phyloP scores from a whole-genome alignment of 208 protist genomes.

The Strigomonas culicis region DNA sequence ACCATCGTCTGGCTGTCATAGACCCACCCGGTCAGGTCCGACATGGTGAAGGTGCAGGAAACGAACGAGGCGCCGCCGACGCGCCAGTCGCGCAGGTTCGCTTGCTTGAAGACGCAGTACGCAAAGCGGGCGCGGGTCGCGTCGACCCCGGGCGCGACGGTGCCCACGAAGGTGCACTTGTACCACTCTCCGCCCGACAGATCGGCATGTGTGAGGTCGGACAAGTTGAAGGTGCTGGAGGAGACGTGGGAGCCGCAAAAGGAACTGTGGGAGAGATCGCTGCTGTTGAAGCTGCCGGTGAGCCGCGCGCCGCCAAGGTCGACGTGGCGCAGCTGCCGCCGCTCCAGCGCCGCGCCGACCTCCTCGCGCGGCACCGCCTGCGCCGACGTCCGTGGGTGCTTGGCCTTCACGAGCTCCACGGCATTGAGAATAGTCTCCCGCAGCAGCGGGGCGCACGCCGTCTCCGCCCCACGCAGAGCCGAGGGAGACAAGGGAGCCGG shows the following conservation, averaged over 20 bases:
- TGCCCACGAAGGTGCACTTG: conserved; percentile 67
- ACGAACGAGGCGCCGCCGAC: conserved; percentile 73
- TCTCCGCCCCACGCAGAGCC: no score
- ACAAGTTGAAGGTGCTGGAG: conserved; percentile 66
- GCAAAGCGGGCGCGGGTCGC: conserved; percentile 55
- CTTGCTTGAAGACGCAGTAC: conserved; percentile 62
- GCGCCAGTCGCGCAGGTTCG: conserved; percentile 61
- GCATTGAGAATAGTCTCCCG: no score
- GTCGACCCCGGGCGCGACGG: conserved; percentile 26
- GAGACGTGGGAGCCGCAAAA: conserved; percentile 37
- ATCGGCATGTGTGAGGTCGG: conserved; percentile 27
- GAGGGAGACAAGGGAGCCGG: no score
- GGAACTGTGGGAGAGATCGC: conserved; percentile 29
- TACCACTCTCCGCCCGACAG: conserved; percentile 60
- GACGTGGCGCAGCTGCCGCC: conserved; percentile 45
- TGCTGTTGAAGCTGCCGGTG: conserved; percentile 69
- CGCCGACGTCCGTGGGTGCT: no score
- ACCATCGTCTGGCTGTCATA: conserved; percentile 69
- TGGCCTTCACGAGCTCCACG: no score
- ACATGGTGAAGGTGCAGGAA: conserved; percentile 67
- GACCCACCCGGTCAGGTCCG: conserved; percentile 58
- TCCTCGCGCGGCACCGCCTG: conserved; percentile 27
- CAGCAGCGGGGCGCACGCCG: no score
- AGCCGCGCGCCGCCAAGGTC: conserved; percentile 48
- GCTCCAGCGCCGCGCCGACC: conserved; percentile 61